Base-by-base conservation (phyloP, 2,329 filamentous ascomycete genomes). In the Fonsecaea pugnacius region DNA sequence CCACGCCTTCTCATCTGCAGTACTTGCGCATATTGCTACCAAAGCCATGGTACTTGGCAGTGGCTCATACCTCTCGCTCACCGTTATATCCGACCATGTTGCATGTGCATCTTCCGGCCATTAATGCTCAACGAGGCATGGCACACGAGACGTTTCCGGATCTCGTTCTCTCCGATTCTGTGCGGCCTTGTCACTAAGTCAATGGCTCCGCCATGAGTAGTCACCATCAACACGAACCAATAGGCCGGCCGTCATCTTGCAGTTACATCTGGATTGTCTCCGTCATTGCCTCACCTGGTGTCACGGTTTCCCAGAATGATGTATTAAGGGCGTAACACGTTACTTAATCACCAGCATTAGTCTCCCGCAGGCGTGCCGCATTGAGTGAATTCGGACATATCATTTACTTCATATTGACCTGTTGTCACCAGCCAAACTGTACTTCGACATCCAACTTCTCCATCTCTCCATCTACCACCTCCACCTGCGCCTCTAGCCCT, bases 301-400 rank as follows among this genome's bases (percentile, higher is more conserved):
- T n/a, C n/a, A 59, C 43, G 43, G 38, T 33, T 51, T 59, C 57
- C 57, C 24, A 36, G 57, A 58, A 58, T 58, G 56, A 58, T 58
- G 56, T 58, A 58, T 30, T n/a, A 30, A 43, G 24, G 54, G 16
- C 30, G 3, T 21, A 48, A 3, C 43, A 7, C 2, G 21, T 48
- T 48, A 48, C 43, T 48, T 48, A 48, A 48, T 48, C 43, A 27
- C 9, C 8, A 27, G 21, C 43, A 27, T 48, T 48, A 48, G 43
- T 21, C 21, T 48, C 16, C 18, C 43, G 18, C 12, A 10, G 1
- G 4, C 16, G 14, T 40, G 38, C 18, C 18, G 21, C 18, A 48
- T 48, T 48, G 21, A 48, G 18, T 24, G 43, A 48, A 12, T 12
- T 27, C 40, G 18, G 21, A 48, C 43, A 48, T 27, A 48, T 12